Conservation (phyloP, 495 filamentous ascomycete genomes). For the Penicillium lividum region DNA sequence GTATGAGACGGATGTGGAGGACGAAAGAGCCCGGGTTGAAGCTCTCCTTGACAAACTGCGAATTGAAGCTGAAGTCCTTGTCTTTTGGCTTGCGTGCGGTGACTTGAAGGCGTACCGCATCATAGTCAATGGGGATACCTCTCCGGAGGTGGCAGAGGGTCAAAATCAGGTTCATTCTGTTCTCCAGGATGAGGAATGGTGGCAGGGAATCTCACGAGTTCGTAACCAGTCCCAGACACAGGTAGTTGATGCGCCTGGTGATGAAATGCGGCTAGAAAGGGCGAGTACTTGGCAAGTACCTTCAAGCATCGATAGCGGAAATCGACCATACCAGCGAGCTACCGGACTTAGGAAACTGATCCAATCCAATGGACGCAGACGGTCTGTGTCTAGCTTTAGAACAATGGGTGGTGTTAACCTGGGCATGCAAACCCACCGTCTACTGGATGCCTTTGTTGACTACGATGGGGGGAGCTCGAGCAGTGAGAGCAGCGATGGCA, state of each 20-base stretch:
- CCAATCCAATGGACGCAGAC: constrained; percentile 51
- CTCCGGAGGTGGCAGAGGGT: constrained; percentile 42
- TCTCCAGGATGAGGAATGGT: constrained; percentile 75
- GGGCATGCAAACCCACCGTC: constrained; percentile 75
- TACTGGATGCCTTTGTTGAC: constrained; percentile 64
- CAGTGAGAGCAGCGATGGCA: constrained; percentile 49
- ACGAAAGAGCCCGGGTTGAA: constrained; percentile 73
- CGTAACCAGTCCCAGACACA: constrained; percentile 42
- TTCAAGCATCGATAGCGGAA: constrained; percentile 55
- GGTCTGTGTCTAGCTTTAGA: constrained; percentile 64
- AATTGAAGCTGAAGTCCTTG: constrained; percentile 75
- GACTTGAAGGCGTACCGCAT: constrained; percentile 71
- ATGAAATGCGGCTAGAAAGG: constrained; percentile 27
- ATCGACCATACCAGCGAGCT: constrained; percentile 40
- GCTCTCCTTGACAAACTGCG: constrained; percentile 76
- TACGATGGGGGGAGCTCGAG: constrained; percentile 51
- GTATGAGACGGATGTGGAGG: constrained; percentile 80
- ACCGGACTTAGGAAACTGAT: constrained; percentile 54
- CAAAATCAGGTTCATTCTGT: constrained; percentile 56
- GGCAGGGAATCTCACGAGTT: constrained; percentile 69
- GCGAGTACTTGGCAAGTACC: constrained; percentile 53
- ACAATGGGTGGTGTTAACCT: constrained; percentile 63
- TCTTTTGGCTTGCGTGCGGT: constrained; percentile 81
- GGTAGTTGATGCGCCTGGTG: constrained; percentile 18
- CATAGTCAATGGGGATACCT: constrained; percentile 68